phyloP scores from a whole-genome alignment of 495 filamentous ascomycete species.

The Echria macrotheca region DNA sequence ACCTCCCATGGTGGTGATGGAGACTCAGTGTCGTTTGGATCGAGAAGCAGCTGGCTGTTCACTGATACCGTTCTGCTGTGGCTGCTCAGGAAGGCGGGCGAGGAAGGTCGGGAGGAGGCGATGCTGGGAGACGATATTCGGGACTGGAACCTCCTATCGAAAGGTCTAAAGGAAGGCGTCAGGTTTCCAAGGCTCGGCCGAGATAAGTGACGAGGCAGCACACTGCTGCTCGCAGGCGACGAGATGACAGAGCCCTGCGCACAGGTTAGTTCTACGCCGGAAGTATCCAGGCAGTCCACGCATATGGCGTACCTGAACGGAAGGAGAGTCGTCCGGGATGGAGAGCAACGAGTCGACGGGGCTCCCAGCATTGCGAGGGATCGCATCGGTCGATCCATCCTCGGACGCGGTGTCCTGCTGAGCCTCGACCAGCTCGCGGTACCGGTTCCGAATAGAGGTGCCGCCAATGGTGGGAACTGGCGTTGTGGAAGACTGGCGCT shows the following conservation, averaged over 20 bases:
- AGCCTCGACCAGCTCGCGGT: constrained; percentile 38
- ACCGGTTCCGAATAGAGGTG: constrained; percentile 39
- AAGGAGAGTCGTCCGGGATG: constrained; percentile 84
- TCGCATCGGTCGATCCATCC: constrained; percentile 38
- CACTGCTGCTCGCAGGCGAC: constrained; percentile 67
- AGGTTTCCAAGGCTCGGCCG: constrained; percentile 49
- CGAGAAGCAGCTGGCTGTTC: constrained; percentile 50
- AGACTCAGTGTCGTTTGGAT: constrained; percentile 57
- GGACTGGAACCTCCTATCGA: constrained; percentile 90
- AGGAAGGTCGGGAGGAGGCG: constrained; percentile 61
- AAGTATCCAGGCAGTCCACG: neutral
- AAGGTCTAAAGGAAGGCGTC: constrained; percentile 81
- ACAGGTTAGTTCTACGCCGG: constrained; percentile 25
- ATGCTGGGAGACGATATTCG: constrained; percentile 57
- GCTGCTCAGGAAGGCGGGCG: constrained; percentile 69
- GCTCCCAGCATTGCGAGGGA: constrained; percentile 37
- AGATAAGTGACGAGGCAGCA: constrained; percentile 41
- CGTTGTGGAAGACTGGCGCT: constrained; percentile 21
- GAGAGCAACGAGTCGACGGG: constrained; percentile 53
- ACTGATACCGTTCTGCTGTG: constrained; percentile 76
- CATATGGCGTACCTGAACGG: constrained; percentile 62
- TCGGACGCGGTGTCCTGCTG: constrained; percentile 40
- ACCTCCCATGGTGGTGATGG: constrained; percentile 88
- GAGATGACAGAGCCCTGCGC: constrained; percentile 74
- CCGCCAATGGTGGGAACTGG: constrained; percentile 23